Evolutionary conservation across 1,284 basidiomycete genomes (phyloP), one percentile per base, ranked within the genome.

Genomic region (Crepidotus sp.): DNA sequence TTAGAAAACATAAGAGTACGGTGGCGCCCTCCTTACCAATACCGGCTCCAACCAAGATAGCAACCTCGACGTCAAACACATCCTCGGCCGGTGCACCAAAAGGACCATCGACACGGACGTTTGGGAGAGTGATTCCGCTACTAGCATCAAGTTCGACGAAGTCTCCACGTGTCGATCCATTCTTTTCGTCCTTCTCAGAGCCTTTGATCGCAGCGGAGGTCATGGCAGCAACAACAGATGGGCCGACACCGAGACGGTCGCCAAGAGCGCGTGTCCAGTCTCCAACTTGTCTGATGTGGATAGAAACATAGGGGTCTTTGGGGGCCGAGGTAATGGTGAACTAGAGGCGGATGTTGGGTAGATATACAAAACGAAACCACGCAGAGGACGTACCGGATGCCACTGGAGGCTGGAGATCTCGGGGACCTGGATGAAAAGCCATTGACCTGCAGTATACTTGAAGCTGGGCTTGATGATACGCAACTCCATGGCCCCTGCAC

Each of bases 271-370:
- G 73, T 3, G 89, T 93, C 69, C 79, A 94, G 61, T 95, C 91
- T 51, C 89, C 88, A 41, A 87, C 87, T 68, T 93, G 90, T 61
- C 88, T 85, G 54, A 94, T 83, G 61, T 93, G 91, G 33, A 94
- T 64, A 15, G 87, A 90, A 26, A 93, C 76, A 60, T 89, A 93
- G 2, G 88, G 84, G 56, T 93, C 90, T 55, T 91, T 88, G 1
- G 90, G 90, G 13, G 91, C 88, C 36, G 87, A 91, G 0, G 90
- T 92, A 65, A 94, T 93, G 30, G 90, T 93, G 65, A 94, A 93
- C 78, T 91, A 55, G 32, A 32, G 40, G 32, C 33, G 35, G 39
- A 49, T 46, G 46, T 42, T 42, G 45, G 52, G 46, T 42, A 10
- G 7, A 5, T n/a, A n/a, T n/a, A 44, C 14, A n/a, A 45, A 15